These are phyloP conservation scores for Metrosideros polymorpha DNA, from an alignment of 441 rosid genomes.

Conservation along the genomic window DNA sequence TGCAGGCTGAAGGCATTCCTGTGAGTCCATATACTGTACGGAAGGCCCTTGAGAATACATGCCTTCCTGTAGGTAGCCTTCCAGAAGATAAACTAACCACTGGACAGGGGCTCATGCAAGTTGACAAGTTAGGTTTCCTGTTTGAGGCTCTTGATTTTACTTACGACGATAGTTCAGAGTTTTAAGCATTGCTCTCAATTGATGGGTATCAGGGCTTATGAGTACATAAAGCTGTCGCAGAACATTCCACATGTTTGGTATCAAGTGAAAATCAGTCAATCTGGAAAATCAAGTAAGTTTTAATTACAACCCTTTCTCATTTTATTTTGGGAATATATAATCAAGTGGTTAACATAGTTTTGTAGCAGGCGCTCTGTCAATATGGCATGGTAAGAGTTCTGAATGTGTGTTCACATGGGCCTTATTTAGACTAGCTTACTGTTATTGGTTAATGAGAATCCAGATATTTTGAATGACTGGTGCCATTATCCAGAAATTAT, in stretches of 20 bases:
- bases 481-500: not conserved
- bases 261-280: conserved; percentile 65
- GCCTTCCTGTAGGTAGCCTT: conserved; percentile 54
- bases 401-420: not conserved
- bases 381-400: not conserved
- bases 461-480: not conserved
- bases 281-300: conserved; percentile 78
- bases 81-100: conserved; percentile 84
- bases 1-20: conserved; percentile 77
- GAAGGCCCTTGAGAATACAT: conserved; percentile 88
- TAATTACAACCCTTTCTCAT: not conserved
- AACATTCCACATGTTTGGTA: conserved; percentile 57
- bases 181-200: conserved; percentile 3
- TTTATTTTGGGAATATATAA: not conserved
- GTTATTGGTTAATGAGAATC: not conserved
- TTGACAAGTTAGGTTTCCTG: conserved; percentile 65
- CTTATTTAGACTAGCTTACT: not conserved
- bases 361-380: not conserved
- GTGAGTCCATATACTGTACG: conserved; percentile 87
- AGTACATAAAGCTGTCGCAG: conserved; percentile 51
- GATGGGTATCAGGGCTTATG: conserved; percentile 58
- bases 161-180: not conserved
- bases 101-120: conserved; percentile 97
- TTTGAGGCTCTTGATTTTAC: conserved; percentile 3
- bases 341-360: not conserved